phyloP scores from a whole-genome alignment of 345 rosid genomes.

The Moricandia moricandioides region DNA sequence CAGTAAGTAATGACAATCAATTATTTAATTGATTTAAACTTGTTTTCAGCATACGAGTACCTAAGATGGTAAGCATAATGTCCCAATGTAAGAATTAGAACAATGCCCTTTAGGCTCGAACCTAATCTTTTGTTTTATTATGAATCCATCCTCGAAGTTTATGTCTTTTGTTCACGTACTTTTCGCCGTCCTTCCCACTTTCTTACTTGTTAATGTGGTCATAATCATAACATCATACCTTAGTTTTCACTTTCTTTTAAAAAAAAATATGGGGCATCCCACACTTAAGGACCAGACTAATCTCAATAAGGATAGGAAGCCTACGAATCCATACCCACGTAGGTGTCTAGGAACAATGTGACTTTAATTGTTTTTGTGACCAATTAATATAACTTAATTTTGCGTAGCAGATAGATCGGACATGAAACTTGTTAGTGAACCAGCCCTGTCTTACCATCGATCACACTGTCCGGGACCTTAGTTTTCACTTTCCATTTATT shows the following conservation, averaged over 20 bases:
- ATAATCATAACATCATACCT: background rate
- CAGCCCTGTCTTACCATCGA: too few species aligned
- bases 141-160: background rate
- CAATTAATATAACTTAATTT: too few species aligned
- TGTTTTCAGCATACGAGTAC: background rate
- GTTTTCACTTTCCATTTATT: background rate
- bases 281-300: too few species aligned
- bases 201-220: background rate
- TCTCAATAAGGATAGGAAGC: too few species aligned
- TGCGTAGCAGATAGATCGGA: too few species aligned
- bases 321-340: too few species aligned
- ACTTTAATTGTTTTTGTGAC: too few species aligned
- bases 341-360: too few species aligned
- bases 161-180: background rate
- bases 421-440: too few species aligned
- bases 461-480: too few species aligned
- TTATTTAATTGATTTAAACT: background rate
- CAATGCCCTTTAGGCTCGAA: slow-evolving; percentile 19
- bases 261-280: too few species aligned
- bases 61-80: background rate
- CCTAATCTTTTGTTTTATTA: slow-evolving; percentile 26
- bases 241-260: background rate
- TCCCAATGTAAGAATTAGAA: slow-evolving; percentile 26
- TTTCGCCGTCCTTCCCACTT: background rate
- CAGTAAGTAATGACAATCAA: background rate